Percentiles rank a stretch among this genome's conserved stretches.
phyloP scores from a whole-genome alignment of 176 grass and related monocot species.

The Rhynchospora breviuscula region DNA sequence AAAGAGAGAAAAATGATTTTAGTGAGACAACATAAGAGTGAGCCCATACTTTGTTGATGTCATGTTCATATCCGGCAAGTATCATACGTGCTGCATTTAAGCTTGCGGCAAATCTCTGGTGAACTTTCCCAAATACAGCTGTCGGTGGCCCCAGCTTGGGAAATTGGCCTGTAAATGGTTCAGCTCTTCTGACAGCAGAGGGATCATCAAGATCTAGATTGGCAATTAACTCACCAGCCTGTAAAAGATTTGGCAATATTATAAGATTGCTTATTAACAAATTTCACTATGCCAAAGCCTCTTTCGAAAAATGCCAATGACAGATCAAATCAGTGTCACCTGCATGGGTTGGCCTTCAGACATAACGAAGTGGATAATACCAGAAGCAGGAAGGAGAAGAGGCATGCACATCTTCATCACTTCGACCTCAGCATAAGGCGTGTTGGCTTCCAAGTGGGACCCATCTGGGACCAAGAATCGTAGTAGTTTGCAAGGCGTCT shows the following conservation, averaged over 20 bases:
- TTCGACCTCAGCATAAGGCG: slow-evolving; percentile 92
- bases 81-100: slow-evolving; percentile 83
- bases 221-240: slow-evolving; percentile 90
- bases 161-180: slow-evolving; percentile 85
- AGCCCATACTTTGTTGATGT: slow-evolving; percentile 59
- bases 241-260: slow-evolving; percentile 20
- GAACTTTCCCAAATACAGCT: slow-evolving; percentile 90
- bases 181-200: slow-evolving; percentile 90
- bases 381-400: slow-evolving; percentile 82
- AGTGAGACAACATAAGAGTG: background rate
- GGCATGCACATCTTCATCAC: slow-evolving; percentile 99
- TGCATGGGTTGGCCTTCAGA: slow-evolving; percentile 98
- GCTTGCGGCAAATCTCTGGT: slow-evolving; percentile 80
- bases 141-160: slow-evolving; percentile 85
- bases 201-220: slow-evolving; percentile 89
- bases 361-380: slow-evolving; percentile 83
- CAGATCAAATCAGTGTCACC: slow-evolving; percentile 22
- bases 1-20: background rate
- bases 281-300: no score
- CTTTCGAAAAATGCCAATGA: background rate
- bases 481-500: slow-evolving; percentile 97
- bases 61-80: slow-evolving; percentile 97
- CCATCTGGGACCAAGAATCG: slow-evolving; percentile 91
- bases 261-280: background rate
- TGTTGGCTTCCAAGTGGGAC: slow-evolving; percentile 85